These are phyloP conservation scores for Neurospora sp. DNA, from an alignment of 495 filamentous ascomycete species.

Conservation along the genomic window DNA sequence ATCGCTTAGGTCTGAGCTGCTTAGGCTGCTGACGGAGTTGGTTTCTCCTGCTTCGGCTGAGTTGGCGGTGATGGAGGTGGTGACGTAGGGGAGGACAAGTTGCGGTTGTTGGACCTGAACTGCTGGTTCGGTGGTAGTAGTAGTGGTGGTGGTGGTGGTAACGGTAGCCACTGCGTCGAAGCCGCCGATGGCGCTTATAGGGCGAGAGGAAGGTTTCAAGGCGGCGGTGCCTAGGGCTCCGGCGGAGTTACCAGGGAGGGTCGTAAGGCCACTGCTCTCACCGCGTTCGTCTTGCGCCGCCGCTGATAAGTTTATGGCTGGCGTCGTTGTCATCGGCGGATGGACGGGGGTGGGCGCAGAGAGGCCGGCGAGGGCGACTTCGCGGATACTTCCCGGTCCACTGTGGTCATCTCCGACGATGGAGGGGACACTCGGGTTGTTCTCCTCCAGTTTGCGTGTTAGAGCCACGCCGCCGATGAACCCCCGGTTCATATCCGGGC, in stretches of 20 bases:
- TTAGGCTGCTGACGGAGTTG: constrained; percentile 9
- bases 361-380: constrained; percentile 42
- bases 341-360: constrained; percentile 15
- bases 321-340: neutral
- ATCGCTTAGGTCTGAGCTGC: neutral
- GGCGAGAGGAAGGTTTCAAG: neutral
- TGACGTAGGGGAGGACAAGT: neutral
- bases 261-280: constrained; percentile 6
- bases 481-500: constrained; percentile 9
- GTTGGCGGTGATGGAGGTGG: neutral
- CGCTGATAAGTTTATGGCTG: neutral
- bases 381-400: constrained; percentile 27
- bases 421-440: constrained; percentile 23
- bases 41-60: neutral
- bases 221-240: neutral
- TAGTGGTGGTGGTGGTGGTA: neutral
- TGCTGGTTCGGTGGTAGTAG: neutral
- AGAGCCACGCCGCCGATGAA: constrained; percentile 42
- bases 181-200: constrained; percentile 3
- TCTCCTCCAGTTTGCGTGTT: constrained; percentile 19
- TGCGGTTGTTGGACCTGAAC: neutral
- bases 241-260: neutral
- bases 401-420: constrained; percentile 20
- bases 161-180: neutral
- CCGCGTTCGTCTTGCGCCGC: constrained; percentile 1